Percentiles rank a stretch among this genome's conserved stretches.
Evolutionary conservation across 257 asterid species (phyloP).

Genomic region (Solanum bulbocastanum): DNA sequence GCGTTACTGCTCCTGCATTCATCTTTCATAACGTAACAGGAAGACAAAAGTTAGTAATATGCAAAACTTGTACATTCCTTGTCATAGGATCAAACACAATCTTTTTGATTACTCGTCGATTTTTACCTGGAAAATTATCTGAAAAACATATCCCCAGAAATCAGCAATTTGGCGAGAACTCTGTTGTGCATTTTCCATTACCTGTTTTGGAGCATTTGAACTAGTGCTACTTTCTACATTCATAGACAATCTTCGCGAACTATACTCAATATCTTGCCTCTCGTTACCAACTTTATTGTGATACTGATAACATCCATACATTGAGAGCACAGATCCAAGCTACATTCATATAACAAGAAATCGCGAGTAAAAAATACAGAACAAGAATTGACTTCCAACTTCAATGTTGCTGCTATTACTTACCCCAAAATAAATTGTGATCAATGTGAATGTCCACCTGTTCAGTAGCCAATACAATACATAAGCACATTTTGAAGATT

Average conservation of each 20-base stretch:
- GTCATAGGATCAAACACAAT: neutral
- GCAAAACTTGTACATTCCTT: neutral
- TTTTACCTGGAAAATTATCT: constrained; percentile 81
- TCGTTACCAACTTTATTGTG: constrained; percentile 12
- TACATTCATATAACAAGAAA: constrained; percentile 7
- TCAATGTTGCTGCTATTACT: constrained; percentile 5
- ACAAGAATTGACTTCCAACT: neutral
- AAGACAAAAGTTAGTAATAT: neutral
- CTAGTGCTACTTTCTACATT: constrained; percentile 1
- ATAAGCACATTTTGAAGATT: neutral
- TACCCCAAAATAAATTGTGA: constrained; percentile 82
- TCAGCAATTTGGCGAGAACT: constrained; percentile 40
- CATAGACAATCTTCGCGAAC: constrained; percentile 13
- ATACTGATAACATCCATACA: constrained; percentile 52
- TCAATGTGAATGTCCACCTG: constrained; percentile 87
- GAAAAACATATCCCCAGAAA: constrained; percentile 59
- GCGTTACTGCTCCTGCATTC: constrained; percentile 93
- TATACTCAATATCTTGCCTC: constrained; percentile 24
- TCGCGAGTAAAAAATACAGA: neutral
- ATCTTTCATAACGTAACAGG: constrained; percentile 23
- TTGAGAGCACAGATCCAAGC: constrained; percentile 86
- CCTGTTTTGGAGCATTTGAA: neutral
- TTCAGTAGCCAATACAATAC: neutral
- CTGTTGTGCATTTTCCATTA: constrained; percentile 12
- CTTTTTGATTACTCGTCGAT: neutral